These are phyloP conservation scores for Massariosphaeria phaeospora DNA, from an alignment of 495 filamentous ascomycete genomes.

Conservation along the genomic window DNA sequence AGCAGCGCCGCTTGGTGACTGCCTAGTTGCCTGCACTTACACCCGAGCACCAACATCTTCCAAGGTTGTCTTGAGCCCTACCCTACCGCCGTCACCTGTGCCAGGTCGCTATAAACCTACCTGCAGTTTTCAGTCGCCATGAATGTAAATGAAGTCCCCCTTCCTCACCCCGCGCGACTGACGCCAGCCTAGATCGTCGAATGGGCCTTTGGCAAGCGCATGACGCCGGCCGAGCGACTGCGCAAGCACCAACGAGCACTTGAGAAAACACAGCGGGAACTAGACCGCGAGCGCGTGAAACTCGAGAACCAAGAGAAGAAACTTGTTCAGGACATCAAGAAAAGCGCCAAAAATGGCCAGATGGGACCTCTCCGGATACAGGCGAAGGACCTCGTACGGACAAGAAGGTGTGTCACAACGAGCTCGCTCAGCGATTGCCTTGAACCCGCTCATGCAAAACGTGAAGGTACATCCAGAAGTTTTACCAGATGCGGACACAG, in stretches of 20 bases:
- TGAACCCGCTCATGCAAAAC: background rate
- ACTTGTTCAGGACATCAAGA: conserved; percentile 88
- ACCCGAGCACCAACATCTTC: too few relatives aligned
- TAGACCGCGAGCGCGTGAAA: conserved; percentile 89
- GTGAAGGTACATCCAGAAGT: conserved; percentile 87
- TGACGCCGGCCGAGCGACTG: conserved; percentile 93
- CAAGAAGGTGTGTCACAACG: conserved; percentile 48
- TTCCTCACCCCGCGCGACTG: background rate
- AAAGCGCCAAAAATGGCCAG: conserved; percentile 94
- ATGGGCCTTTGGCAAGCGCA: conserved; percentile 98
- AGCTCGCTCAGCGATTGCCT: background rate
- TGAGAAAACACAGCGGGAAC: conserved; percentile 92
- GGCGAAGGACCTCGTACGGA: conserved; percentile 92
- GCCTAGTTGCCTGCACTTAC: too few relatives aligned
- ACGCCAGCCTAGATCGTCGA: conserved; percentile 66
- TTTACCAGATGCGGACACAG: conserved; percentile 95
- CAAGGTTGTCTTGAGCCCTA: too few relatives aligned
- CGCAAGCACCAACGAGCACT: conserved; percentile 95
- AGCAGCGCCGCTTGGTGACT: too few relatives aligned
- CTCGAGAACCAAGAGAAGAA: conserved; percentile 98
- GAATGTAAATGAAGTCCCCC: conserved; percentile 49
- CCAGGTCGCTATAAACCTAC: too few relatives aligned
- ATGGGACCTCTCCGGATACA: conserved; percentile 96
- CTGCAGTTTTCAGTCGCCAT: too few relatives aligned
- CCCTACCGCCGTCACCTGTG: too few relatives aligned